Conservation (phyloP, 2,329 filamentous ascomycete genomes). For the Fusarium praegraminearum region DNA sequence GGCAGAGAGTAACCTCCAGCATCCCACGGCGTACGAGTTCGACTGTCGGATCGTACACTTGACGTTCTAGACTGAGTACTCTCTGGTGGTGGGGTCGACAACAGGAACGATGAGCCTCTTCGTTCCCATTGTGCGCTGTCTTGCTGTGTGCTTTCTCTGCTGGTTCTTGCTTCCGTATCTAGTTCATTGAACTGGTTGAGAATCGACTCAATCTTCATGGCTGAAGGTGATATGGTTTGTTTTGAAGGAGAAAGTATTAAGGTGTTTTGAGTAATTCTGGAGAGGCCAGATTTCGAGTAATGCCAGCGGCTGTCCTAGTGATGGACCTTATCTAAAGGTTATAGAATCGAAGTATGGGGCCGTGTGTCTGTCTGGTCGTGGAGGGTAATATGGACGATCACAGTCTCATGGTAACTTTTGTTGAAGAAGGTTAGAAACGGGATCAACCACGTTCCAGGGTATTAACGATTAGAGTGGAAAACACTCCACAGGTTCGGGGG, state of each 20-base stretch:
- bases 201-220: slow-evolving; percentile 40
- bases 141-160: slow-evolving; percentile 22
- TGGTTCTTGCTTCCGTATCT: slow-evolving; percentile 17
- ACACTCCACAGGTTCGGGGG: slow-evolving; percentile 15
- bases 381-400: slow-evolving; percentile 32
- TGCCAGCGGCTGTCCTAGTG: background rate
- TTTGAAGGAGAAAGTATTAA: slow-evolving; percentile 19
- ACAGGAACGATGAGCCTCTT: slow-evolving; percentile 36
- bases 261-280: slow-evolving; percentile 13
- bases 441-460: slow-evolving; percentile 35
- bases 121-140: slow-evolving; percentile 12
- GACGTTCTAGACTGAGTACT: slow-evolving; percentile 42
- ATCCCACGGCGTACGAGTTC: slow-evolving; percentile 62
- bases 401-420: slow-evolving; percentile 31
- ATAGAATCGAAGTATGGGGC: slow-evolving; percentile 21
- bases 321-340: slow-evolving; percentile 31
- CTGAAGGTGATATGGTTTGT: slow-evolving; percentile 3
- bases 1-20: slow-evolving; percentile 63
- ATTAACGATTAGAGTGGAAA: slow-evolving; percentile 44
- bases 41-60: slow-evolving; percentile 39
- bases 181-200: slow-evolving; percentile 43
- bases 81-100: slow-evolving; percentile 54
- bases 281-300: slow-evolving; percentile 3
- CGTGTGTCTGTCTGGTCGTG: slow-evolving; percentile 27
- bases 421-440: slow-evolving; percentile 21